Conservation (phyloP, 352 stramenopile genomes). For the Phytophthora brassicae region DNA sequence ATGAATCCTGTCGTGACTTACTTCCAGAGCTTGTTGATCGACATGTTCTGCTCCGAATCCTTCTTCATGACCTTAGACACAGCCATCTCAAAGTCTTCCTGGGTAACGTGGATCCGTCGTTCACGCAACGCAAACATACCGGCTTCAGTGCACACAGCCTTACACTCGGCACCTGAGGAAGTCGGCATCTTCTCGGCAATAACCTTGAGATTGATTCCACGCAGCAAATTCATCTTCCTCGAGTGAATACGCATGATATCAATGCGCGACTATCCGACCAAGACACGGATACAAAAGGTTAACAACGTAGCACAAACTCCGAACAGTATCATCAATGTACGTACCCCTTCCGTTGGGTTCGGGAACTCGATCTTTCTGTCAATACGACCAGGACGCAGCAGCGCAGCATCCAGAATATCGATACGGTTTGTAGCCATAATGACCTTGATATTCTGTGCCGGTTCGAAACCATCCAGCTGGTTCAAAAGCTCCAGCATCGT, state of each 20-base stretch:
- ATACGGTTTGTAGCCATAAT: slow-evolving; percentile 99
- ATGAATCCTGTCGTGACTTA: slow-evolving; percentile 54
- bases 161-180: slow-evolving; percentile 97
- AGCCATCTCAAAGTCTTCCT: slow-evolving; percentile 99
- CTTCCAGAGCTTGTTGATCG: slow-evolving; percentile 99
- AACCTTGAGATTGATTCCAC: slow-evolving; percentile 97
- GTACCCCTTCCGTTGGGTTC: slow-evolving; percentile 95
- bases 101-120: slow-evolving; percentile 98
- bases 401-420: slow-evolving; percentile 97
- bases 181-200: slow-evolving; percentile 99
- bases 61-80: slow-evolving; percentile 99
- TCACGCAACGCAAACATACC: slow-evolving; percentile 99
- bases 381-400: slow-evolving; percentile 97
- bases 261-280: slow-evolving; percentile 80
- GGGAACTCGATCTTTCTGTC: slow-evolving; percentile 99
- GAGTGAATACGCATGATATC: slow-evolving; percentile 99
- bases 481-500: slow-evolving; percentile 99
- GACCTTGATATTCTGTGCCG: slow-evolving; percentile 98
- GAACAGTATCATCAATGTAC: too few relatives aligned
- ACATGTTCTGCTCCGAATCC: slow-evolving; percentile 97
- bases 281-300: slow-evolving; percentile 5
- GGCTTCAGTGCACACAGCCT: slow-evolving; percentile 99
- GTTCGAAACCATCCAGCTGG: slow-evolving; percentile 97
- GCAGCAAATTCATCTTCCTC: slow-evolving; percentile 98
- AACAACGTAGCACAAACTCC: too few relatives aligned